These are phyloP conservation scores for Rutstroemia sp. DNA, from an alignment of 2,329 filamentous ascomycete species.

Conservation along the genomic window DNA sequence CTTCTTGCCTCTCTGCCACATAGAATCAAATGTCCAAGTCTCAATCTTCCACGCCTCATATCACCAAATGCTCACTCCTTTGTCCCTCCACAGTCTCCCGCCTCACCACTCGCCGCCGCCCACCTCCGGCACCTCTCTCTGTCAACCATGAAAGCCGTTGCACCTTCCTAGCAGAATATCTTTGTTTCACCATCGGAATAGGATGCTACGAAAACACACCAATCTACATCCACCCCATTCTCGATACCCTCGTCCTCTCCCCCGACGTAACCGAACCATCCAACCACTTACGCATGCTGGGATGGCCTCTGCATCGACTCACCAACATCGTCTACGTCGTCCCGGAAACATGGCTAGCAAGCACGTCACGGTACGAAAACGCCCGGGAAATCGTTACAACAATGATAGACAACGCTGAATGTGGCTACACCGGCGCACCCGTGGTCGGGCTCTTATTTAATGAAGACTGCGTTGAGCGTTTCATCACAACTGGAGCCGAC, in stretches of 20 bases:
- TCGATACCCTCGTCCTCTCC: neutral
- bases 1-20: too few species aligned
- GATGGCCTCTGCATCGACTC: neutral
- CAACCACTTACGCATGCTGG: neutral
- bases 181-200: neutral
- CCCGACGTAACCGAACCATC: neutral
- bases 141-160: neutral
- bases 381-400: too few species aligned
- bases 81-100: neutral
- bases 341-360: too few species aligned
- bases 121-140: neutral
- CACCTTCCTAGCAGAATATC: constrained; percentile 2
- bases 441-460: too few species aligned
- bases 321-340: neutral
- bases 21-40: neutral
- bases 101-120: neutral
- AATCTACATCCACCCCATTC: neutral
- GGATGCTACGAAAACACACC: neutral
- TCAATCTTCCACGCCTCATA: neutral
- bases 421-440: neutral
- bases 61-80: neutral
- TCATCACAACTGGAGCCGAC: too few species aligned
- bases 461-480: too few species aligned
- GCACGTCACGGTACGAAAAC: too few species aligned
- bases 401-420: too few species aligned